These are phyloP conservation scores for Postia placenta DNA, from an alignment of 768 basidiomycete genomes.

Conservation along the genomic window DNA sequence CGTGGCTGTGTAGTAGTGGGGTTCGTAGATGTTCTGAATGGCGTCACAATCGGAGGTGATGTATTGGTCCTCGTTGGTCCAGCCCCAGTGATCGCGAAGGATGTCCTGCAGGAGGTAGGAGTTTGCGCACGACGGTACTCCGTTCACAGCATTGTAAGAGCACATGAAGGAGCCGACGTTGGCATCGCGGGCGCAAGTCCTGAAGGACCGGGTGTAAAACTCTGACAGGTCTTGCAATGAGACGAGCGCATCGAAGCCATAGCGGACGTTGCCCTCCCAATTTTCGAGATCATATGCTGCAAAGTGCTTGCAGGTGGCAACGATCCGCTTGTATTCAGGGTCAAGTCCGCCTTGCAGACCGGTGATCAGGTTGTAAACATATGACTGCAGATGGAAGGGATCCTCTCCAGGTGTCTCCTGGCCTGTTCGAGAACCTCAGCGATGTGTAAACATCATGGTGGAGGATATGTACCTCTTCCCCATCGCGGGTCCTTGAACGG, in stretches of 20 bases:
- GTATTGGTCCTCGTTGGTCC: slow-evolving; percentile 42
- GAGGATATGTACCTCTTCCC: slow-evolving; percentile 38
- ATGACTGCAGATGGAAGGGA: slow-evolving; percentile 45
- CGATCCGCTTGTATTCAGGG: slow-evolving; percentile 44
- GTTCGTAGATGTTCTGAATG: slow-evolving; percentile 41
- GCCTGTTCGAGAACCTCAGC: slow-evolving; percentile 10
- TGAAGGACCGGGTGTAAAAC: slow-evolving; percentile 51
- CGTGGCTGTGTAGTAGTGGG: slow-evolving; percentile 42
- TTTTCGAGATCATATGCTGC: slow-evolving; percentile 54
- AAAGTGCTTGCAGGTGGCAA: slow-evolving; percentile 57
- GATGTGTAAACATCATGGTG: background rate
- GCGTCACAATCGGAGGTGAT: slow-evolving; percentile 56
- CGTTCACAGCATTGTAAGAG: slow-evolving; percentile 58
- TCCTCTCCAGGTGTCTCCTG: slow-evolving; percentile 63
- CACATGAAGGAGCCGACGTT: slow-evolving; percentile 59
- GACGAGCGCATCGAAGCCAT: slow-evolving; percentile 48
- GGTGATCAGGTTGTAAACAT: slow-evolving; percentile 46
- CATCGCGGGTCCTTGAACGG: slow-evolving; percentile 59
- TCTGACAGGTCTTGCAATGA: slow-evolving; percentile 49
- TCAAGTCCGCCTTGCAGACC: slow-evolving; percentile 55
- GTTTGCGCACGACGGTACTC: slow-evolving; percentile 49
- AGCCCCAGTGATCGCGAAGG: slow-evolving; percentile 45
- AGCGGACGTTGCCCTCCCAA: slow-evolving; percentile 46
- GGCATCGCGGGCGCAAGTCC: slow-evolving; percentile 54
- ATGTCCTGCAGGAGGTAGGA: slow-evolving; percentile 46